Conservation (phyloP, 805 yeast species). For the Ogataea pini region DNA sequence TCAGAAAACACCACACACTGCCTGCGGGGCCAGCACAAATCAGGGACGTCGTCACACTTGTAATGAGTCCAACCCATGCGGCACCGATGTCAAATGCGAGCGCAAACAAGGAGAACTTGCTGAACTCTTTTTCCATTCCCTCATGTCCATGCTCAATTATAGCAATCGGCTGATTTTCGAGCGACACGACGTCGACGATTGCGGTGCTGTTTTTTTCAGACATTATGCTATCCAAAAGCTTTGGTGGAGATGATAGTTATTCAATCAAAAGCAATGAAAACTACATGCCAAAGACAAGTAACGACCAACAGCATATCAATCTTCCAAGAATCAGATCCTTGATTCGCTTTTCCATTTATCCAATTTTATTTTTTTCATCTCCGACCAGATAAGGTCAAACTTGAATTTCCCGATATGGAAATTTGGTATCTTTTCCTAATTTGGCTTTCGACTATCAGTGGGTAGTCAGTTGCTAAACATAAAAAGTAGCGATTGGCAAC, state of each 20-base stretch:
- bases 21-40: conserved; percentile 18
- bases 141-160: conserved; percentile 13
- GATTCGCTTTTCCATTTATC: neutral
- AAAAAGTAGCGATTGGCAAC: no score
- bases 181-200: conserved; percentile 1
- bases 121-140: conserved; percentile 13
- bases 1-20: conserved; percentile 26
- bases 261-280: no score
- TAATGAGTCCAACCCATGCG: conserved; percentile 17
- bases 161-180: conserved; percentile 7
- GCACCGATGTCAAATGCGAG: conserved; percentile 17
- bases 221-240: no score
- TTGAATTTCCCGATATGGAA: neutral
- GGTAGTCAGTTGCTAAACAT: neutral
- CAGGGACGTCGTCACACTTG: conserved; percentile 15
- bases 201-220: conserved; percentile 1
- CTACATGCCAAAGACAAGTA: no score
- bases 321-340: neutral
- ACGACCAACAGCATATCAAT: neutral
- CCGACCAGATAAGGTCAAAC: neutral
- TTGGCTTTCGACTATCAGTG: neutral
- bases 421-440: neutral
- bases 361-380: neutral
- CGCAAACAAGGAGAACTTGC: conserved; percentile 16
- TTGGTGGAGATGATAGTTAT: no score